These are phyloP conservation scores for Exophiala sp. DNA, from an alignment of 2,329 filamentous ascomycete species.

Conservation along the genomic window DNA sequence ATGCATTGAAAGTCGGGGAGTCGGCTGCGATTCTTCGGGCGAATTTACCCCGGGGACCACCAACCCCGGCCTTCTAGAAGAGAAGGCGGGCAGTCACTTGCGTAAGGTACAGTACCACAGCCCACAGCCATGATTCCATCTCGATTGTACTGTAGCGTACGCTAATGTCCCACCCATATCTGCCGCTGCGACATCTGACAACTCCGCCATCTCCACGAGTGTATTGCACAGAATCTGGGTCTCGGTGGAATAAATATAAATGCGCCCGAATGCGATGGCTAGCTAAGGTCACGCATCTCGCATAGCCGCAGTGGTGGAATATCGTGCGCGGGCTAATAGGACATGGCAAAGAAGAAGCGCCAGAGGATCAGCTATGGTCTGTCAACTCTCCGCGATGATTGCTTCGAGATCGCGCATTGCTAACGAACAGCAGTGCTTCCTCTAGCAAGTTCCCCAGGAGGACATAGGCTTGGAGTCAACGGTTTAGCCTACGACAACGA, in stretches of 20 bases:
- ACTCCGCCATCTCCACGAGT: conserved; percentile 4
- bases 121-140: neutral
- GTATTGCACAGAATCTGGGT: neutral
- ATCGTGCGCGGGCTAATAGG: conserved; percentile 4
- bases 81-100: neutral
- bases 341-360: conserved; percentile 65
- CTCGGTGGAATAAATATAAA: neutral
- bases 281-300: conserved; percentile 5
- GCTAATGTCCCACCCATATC: neutral
- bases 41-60: too few relatives aligned
- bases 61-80: conserved; percentile 2
- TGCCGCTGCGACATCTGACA: conserved; percentile 7
- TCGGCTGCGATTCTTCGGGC: too few relatives aligned
- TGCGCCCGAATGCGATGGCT: conserved; percentile 10
- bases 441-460: conserved; percentile 70
- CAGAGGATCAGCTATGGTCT: conserved; percentile 69
- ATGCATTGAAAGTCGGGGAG: too few relatives aligned
- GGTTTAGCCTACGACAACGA: conserved; percentile 81
- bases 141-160: neutral
- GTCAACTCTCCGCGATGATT: conserved; percentile 27
- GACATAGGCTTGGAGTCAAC: conserved; percentile 92
- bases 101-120: too few relatives aligned
- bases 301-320: conserved; percentile 6
- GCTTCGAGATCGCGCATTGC: neutral
- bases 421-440: conserved; percentile 57